phyloP scores from a whole-genome alignment of 108 stramenopile species.

The Skeletonema tropicum region DNA sequence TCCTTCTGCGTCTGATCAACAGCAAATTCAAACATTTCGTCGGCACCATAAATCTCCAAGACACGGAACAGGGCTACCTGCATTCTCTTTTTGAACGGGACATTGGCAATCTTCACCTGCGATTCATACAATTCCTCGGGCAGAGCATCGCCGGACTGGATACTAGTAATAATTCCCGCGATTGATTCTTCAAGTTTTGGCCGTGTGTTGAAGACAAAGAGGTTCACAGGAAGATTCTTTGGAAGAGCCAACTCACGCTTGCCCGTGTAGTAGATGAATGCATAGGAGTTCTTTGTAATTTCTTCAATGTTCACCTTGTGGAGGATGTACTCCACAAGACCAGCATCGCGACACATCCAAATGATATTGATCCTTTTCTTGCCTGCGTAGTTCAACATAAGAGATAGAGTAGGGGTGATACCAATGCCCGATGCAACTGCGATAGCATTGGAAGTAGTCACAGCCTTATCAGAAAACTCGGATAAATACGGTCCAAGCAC shows the following conservation, averaged over 20 bases:
- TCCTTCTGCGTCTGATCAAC: constrained; percentile 13
- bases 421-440: constrained; percentile 26
- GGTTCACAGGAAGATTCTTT: constrained; percentile 6
- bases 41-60: neutral
- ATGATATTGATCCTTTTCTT: constrained; percentile 9
- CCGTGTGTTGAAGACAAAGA: constrained; percentile 6
- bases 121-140: constrained; percentile 8
- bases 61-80: constrained; percentile 3
- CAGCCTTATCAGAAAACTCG: neutral
- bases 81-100: neutral
- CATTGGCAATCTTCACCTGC: neutral
- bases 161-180: neutral
- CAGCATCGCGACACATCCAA: constrained; percentile 15
- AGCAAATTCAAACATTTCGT: constrained; percentile 8
- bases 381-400: neutral
- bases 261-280: constrained; percentile 23
- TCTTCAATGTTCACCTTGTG: neutral
- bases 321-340: constrained; percentile 14
- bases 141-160: constrained; percentile 8
- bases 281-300: neutral
- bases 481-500: neutral
- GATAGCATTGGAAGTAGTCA: neutral
- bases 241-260: constrained; percentile 9
- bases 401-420: constrained; percentile 18
- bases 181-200: constrained; percentile 13